Base-by-base conservation (phyloP, 2,329 filamentous ascomycete genomes). In the Trichophyton verrucosum region DNA sequence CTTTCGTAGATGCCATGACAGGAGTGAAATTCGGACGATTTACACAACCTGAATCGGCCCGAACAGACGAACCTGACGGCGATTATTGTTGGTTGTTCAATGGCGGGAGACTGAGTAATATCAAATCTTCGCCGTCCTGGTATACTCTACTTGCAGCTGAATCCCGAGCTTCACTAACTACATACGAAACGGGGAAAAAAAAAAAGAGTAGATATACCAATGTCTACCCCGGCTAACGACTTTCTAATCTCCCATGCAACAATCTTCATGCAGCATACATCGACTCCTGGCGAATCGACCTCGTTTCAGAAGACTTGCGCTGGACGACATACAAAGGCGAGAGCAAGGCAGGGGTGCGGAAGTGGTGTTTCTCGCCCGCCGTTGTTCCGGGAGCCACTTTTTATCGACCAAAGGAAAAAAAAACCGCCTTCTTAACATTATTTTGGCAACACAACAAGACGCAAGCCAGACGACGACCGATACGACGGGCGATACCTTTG, bases 321-420 rank as follows among this genome's bases (percentile, higher is more conserved):
- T 6, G 9, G 20, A 58, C 33, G n/a, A 20, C 17, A 15, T 11
- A 51, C 7, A 55, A 58, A 33, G 36, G n/a, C 9, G 17, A 55
- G 27, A 60, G 9, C 13, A 22, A 46, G 9, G 22, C 33, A 38
- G 9, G 33, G 17, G 42, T 42, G 59, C 64, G 61, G 62, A 51
- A 53, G 36, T 63, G 63, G 64, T 60, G 22, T 17, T 15, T 38
- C n/a, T 59, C 56, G 62, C 6, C 57, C 47, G 49, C 64, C 64
- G 63, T 66, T 62, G 38, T 64, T 53, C 64, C 51, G 58, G 55
- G 56, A 59, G 53, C 60, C 58, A 61, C 62, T 60, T 53, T 55
- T 53, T 55, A 57, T 57, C 55, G 15, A 40, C 33, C 57, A 56
- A 58, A 58, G 33, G 33, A 11, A 53, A 63, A 58, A 57, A 44